phyloP scores from a whole-genome alignment of 805 yeast species.

The Saccharomycopsis amapae region DNA sequence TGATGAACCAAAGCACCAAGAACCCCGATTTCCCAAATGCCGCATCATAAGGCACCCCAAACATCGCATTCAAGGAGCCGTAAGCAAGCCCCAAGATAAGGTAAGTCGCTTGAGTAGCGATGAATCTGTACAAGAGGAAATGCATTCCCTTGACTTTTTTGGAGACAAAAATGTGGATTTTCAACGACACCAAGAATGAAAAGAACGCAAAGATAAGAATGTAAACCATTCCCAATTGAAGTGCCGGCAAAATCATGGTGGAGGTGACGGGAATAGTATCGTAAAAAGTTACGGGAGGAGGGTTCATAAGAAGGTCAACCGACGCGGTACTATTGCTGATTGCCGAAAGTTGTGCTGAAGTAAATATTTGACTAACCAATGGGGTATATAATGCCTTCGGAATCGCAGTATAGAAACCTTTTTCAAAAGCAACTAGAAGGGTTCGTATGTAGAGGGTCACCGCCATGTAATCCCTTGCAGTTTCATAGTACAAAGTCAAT shows the following conservation, averaged over 20 bases:
- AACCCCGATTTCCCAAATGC: conserved; percentile 67
- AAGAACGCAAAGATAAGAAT: conserved; percentile 67
- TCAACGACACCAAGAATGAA: conserved; percentile 52
- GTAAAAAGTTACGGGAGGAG: conserved; percentile 30
- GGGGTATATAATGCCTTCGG: conserved; percentile 24
- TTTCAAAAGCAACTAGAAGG: conserved; percentile 33
- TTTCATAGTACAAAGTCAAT: conserved; percentile 44
- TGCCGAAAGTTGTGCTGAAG: conserved; percentile 26
- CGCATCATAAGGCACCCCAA: conserved; percentile 51
- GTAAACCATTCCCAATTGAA: conserved; percentile 70
- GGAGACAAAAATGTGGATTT: conserved; percentile 45
- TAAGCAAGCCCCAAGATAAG: conserved; percentile 52
- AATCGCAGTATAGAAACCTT: conserved; percentile 25
- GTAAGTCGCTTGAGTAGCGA: conserved; percentile 44
- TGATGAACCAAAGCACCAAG: conserved; percentile 65
- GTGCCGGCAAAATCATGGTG: conserved; percentile 52
- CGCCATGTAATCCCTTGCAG: conserved; percentile 54
- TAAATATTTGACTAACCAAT: conserved; percentile 28
- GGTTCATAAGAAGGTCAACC: conserved; percentile 28
- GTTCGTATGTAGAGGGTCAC: conserved; percentile 42
- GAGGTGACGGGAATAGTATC: conserved; percentile 48
- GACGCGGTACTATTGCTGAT: conserved; percentile 23
- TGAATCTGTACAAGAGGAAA: conserved; percentile 46
- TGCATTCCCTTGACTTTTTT: conserved; percentile 37
- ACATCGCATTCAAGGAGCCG: conserved; percentile 56